These are phyloP conservation scores for Metroxylon sagu DNA, from an alignment of 176 grass and related monocot genomes.

Conservation along the genomic window DNA sequence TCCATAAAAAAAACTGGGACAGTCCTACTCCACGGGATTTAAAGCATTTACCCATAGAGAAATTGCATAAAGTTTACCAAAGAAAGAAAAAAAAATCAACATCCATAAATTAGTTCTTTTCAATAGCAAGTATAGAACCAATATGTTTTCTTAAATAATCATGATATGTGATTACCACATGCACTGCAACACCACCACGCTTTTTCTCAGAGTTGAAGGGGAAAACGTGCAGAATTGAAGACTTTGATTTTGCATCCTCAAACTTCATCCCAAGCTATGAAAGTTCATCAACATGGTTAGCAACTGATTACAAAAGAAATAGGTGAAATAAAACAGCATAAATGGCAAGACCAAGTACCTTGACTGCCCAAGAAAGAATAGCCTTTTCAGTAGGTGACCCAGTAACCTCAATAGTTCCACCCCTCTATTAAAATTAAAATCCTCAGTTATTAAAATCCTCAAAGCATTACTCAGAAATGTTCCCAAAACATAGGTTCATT, in stretches of 20 bases:
- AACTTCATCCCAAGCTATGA: slow-evolving; percentile 81
- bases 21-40: too few relatives aligned
- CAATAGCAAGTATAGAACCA: too few relatives aligned
- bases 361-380: slow-evolving; percentile 75
- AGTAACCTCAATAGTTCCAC: slow-evolving; percentile 54
- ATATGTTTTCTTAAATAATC: neutral
- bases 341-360: slow-evolving; percentile 34
- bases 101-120: too few relatives aligned
- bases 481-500: too few relatives aligned
- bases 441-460: neutral
- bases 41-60: neutral
- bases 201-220: slow-evolving; percentile 98
- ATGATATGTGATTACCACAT: slow-evolving; percentile 28
- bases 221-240: slow-evolving; percentile 63
- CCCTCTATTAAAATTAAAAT: slow-evolving; percentile 28
- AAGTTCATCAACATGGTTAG: slow-evolving; percentile 12
- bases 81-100: neutral
- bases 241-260: slow-evolving; percentile 49
- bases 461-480: too few relatives aligned
- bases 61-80: neutral
- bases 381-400: slow-evolving; percentile 94
- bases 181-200: slow-evolving; percentile 57
- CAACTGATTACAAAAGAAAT: slow-evolving; percentile 9
- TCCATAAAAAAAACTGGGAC: too few relatives aligned
- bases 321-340: slow-evolving; percentile 12